Evolutionary conservation across 805 yeast genomes (phyloP).

Genomic region (Cyberlindnera nakhonratchasimensis): DNA sequence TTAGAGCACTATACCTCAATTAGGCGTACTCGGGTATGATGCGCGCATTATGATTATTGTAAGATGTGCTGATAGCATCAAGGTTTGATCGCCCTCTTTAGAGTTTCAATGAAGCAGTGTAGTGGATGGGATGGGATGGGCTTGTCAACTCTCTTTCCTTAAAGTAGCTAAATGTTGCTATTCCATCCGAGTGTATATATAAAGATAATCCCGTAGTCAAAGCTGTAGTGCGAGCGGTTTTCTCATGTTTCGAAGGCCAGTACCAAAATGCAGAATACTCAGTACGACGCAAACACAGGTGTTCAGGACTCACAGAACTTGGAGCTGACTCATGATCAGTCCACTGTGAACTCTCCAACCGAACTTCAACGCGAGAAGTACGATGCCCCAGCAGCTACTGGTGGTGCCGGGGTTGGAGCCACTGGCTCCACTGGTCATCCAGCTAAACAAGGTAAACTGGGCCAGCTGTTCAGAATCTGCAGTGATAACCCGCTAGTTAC

Average conservation of each 20-base stretch:
- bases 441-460: neutral
- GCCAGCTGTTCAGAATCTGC: neutral
- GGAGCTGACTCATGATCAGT: constrained; percentile 23
- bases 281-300: neutral
- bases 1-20: neutral
- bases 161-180: too few species aligned
- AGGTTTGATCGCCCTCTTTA: too few species aligned
- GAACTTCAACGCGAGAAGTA: constrained; percentile 19
- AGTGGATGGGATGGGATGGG: too few species aligned
- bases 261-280: neutral
- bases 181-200: too few species aligned
- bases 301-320: neutral
- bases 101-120: too few species aligned
- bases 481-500: constrained; percentile 12
- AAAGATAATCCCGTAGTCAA: too few species aligned
- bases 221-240: too few species aligned
- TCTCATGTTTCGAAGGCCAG: neutral
- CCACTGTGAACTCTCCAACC: constrained; percentile 24
- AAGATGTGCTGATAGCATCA: too few species aligned
- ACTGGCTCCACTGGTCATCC: neutral
- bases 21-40: too few species aligned
- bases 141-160: too few species aligned
- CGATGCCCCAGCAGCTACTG: neutral
- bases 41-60: too few species aligned
- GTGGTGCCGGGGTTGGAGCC: neutral